Evolutionary conservation across 495 filamentous ascomycete genomes (phyloP).

Genomic region (Trichoderma gamsii): DNA sequence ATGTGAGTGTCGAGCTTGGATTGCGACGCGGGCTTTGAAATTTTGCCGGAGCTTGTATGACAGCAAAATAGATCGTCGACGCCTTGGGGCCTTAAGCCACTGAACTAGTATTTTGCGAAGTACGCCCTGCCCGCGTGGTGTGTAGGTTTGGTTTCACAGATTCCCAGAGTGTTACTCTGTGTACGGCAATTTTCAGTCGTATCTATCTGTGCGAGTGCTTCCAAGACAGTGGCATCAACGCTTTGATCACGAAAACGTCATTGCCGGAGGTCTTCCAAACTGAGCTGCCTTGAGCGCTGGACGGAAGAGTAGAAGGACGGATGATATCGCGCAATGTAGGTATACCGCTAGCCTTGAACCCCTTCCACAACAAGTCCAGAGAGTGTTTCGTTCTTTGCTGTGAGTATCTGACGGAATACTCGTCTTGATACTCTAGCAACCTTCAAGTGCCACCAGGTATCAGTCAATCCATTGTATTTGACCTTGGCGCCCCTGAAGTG

Average conservation of each 20-base stretch:
- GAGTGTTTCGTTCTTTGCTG: too few relatives aligned
- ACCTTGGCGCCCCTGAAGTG: not conserved
- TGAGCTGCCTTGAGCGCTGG: not conserved
- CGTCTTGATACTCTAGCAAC: too few relatives aligned
- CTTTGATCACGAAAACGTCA: not conserved
- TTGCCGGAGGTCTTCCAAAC: not conserved
- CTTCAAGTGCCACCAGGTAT: too few relatives aligned
- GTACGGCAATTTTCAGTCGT: not conserved
- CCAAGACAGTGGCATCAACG: not conserved
- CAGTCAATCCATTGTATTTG: too few relatives aligned
- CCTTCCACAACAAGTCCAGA: too few relatives aligned
- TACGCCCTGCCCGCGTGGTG: constrained; percentile 6
- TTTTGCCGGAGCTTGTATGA: constrained; percentile 11
- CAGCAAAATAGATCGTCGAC: not conserved
- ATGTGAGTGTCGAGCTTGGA: not conserved
- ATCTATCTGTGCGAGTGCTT: constrained; percentile 8
- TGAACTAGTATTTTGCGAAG: not conserved
- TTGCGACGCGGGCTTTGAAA: not conserved
- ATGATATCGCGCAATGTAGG: not conserved
- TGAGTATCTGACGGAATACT: too few relatives aligned
- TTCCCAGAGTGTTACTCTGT: not conserved
- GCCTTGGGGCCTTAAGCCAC: not conserved
- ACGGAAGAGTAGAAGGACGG: not conserved
- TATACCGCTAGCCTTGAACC: too few relatives aligned
- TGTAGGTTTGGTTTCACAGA: not conserved